Evolutionary conservation across 495 filamentous ascomycete genomes (phyloP).

Genomic region (Tirmania nivea): DNA sequence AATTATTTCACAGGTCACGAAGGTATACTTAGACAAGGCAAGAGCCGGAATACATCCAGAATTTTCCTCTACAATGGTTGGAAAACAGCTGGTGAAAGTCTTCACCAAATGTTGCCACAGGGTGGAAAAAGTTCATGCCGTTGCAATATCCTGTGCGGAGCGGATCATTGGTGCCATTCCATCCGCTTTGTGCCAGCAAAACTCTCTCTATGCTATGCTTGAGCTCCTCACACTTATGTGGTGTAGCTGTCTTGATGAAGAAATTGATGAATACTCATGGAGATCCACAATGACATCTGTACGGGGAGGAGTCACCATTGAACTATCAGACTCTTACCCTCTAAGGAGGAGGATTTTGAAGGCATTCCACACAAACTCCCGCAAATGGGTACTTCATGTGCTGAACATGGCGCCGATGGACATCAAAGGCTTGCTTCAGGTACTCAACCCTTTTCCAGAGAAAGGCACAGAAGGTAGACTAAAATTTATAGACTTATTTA

Average conservation of each 20-base stretch:
- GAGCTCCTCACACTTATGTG: slow-evolving; percentile 87
- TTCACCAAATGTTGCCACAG: slow-evolving; percentile 81
- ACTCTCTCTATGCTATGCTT: slow-evolving; percentile 73
- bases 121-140: slow-evolving; percentile 67
- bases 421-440: slow-evolving; percentile 71
- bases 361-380: slow-evolving; percentile 54
- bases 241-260: slow-evolving; percentile 77
- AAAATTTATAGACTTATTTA: slow-evolving; percentile 43
- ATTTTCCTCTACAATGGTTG: slow-evolving; percentile 69
- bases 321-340: slow-evolving; percentile 72
- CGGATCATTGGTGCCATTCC: slow-evolving; percentile 65
- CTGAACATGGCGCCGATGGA: slow-evolving; percentile 80
- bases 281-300: slow-evolving; percentile 54
- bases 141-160: slow-evolving; percentile 60
- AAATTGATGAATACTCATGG: slow-evolving; percentile 83
- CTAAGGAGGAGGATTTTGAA: slow-evolving; percentile 58
- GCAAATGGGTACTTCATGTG: slow-evolving; percentile 51
- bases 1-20: slow-evolving; percentile 35
- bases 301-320: slow-evolving; percentile 53
- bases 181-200: slow-evolving; percentile 71
- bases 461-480: slow-evolving; percentile 5
- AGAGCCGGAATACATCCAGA: slow-evolving; percentile 38
- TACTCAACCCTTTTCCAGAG: slow-evolving; percentile 3
- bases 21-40: slow-evolving; percentile 49
- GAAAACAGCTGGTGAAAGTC: slow-evolving; percentile 62